Evolutionary conservation across 257 asterid genomes (phyloP).

Genomic region (Solanum corneliomulleri): DNA sequence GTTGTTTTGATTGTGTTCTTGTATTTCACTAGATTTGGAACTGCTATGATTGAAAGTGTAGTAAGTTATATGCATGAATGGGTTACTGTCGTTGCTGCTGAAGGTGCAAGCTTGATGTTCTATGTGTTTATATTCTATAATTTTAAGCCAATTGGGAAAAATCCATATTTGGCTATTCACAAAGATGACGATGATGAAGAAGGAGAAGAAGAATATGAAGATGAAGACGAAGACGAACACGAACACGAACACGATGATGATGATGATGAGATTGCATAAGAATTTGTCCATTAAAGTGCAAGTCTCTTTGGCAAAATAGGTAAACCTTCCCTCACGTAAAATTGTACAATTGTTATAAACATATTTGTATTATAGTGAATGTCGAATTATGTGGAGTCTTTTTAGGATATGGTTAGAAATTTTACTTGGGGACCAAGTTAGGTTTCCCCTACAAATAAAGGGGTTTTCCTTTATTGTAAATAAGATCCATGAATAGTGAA

Average conservation of each 20-base stretch:
- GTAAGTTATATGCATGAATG: slow-evolving; percentile 12
- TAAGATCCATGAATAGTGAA: too few species aligned
- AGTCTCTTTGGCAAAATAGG: neutral
- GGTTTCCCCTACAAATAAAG: too few species aligned
- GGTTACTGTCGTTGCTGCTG: slow-evolving; percentile 16
- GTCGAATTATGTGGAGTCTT: too few species aligned
- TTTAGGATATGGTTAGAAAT: too few species aligned
- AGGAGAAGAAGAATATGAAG: neutral
- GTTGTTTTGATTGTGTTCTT: slow-evolving; percentile 18
- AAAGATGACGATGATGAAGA: neutral
- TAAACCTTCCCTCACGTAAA: neutral
- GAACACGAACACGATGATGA: neutral
- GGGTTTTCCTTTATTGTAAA: too few species aligned
- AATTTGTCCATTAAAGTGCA: neutral
- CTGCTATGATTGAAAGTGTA: slow-evolving; percentile 3
- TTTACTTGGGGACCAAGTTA: too few species aligned
- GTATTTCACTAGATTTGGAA: slow-evolving; percentile 29
- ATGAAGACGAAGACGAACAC: neutral
- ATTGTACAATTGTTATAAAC: neutral
- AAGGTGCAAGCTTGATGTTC: slow-evolving; percentile 22
- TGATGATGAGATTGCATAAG: neutral
- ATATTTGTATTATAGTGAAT: too few species aligned
- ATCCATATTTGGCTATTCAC: slow-evolving; percentile 11
- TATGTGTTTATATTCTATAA: slow-evolving; percentile 18
- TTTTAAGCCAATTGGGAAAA: slow-evolving; percentile 21